Conservation (phyloP, 176 grass and related monocot species). For the Musa itinerans region DNA sequence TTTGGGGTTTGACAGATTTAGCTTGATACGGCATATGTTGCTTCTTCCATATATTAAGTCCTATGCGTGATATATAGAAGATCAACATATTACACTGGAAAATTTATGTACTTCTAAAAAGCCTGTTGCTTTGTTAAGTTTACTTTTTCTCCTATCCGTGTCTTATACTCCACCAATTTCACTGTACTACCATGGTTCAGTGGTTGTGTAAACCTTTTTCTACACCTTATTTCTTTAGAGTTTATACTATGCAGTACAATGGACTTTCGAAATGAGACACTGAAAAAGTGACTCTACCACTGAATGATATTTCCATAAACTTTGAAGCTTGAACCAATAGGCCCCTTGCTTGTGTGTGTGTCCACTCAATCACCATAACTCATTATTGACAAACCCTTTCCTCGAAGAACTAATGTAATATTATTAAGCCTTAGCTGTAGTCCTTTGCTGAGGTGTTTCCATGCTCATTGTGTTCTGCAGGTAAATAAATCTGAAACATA, state of each 20-base stretch:
- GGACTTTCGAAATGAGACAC: neutral
- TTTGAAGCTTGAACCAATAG: neutral
- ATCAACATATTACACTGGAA: neutral
- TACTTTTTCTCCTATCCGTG: neutral
- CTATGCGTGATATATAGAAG: neutral
- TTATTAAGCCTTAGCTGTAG: neutral
- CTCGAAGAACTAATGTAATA: neutral
- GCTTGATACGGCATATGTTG: neutral
- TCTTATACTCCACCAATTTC: neutral
- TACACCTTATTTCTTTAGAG: neutral
- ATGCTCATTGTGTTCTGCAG: neutral
- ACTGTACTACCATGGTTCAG: neutral
- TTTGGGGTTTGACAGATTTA: too few relatives aligned
- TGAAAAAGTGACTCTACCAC: neutral
- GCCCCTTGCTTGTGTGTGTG: neutral
- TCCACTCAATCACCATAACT: neutral
- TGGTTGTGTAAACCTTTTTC: neutral
- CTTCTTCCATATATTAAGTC: neutral
- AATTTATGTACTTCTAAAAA: too few relatives aligned
- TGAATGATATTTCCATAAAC: neutral
- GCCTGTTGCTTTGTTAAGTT: too few relatives aligned
- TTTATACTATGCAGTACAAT: neutral
- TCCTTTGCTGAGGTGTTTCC: neutral
- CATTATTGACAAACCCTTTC: neutral
- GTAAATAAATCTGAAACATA: constrained; percentile 8